phyloP scores from a whole-genome alignment of 257 asterid genomes.

The Echites panduratus region DNA sequence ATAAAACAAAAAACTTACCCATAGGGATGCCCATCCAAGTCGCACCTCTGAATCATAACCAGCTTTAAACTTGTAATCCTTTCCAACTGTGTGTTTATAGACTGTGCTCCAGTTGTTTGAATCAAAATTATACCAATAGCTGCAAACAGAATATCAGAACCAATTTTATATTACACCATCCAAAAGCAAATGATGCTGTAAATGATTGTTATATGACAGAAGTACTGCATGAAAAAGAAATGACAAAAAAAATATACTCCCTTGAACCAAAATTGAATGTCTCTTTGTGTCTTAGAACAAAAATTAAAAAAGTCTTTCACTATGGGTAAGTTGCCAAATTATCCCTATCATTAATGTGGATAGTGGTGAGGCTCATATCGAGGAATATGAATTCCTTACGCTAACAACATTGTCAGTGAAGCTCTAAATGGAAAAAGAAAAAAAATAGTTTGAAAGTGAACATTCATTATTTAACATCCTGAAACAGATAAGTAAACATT shows the following conservation, averaged over 20 bases:
- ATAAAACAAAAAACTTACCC: slow-evolving; percentile 49
- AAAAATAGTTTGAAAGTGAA: no score
- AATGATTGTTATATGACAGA: not conserved
- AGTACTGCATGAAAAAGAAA: not conserved
- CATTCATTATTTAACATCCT: no score
- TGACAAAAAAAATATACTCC: not conserved
- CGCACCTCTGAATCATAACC: slow-evolving; percentile 93
- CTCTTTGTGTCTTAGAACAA: no score
- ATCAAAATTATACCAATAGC: slow-evolving; percentile 79
- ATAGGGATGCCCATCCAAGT: slow-evolving; percentile 95
- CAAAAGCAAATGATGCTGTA: slow-evolving; percentile 2
- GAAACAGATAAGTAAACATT: no score
- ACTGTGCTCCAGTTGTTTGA: slow-evolving; percentile 76
- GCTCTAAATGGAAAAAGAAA: no score
- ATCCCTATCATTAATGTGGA: no score
- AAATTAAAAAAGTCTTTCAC: no score
- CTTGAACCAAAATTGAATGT: not conserved
- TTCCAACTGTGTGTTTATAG: slow-evolving; percentile 74
- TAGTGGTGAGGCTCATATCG: no score
- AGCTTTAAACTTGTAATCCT: slow-evolving; percentile 82
- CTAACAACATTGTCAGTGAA: no score
- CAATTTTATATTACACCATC: slow-evolving; percentile 3
- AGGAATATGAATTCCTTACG: no score
- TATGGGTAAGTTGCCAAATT: no score
- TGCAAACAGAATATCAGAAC: slow-evolving; percentile 29